Base-by-base conservation (phyloP, 148 eudicot species). In the Rhododendron molle region DNA sequence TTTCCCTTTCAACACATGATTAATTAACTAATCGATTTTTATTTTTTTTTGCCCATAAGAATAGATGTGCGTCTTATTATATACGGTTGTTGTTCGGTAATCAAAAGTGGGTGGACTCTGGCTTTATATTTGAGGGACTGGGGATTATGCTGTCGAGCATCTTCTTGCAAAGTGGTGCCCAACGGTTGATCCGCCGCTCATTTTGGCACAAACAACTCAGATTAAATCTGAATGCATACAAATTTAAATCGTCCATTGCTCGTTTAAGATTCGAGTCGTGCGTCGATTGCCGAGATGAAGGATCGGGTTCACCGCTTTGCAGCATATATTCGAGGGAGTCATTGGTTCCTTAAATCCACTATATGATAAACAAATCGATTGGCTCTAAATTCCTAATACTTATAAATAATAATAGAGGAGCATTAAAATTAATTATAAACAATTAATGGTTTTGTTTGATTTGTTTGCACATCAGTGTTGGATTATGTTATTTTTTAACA, bases 401-500 rank as follows among this genome's bases (percentile, higher is more conserved):
- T 13, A 15, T 3, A 52, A 52, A 52, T 15, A 14, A 52, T 15
- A 14, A 52, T 52, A 52, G 56, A 50, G 54, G 3, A 52, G 18
- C 15, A 52, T 11, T 3, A 52, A 3, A 52, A 52, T 0, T 13
- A 12, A 3, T 54, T 54, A 15, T 54, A 54, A 54, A 54, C 60
- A 54, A 18, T 54, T 16, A n/a, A n/a, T n/a, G n/a, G 60, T 16
- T 54, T 54, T 58, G n/a, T 58, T 21, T 58, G 8, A 58, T 20
- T 58, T 40, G 84, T 67, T 82, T 23, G 76, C 56, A 82, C 74
- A 60, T 36, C 71, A 58, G 13, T 20, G 28, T 56, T 58, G n/a
- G 12, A 26, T 26, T 5, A 67, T n/a, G 13, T 7, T 36, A 36
- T 81, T 36, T 36, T 30, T 62, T 21, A 38, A 40, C 65, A 21